These are phyloP conservation scores for Zymoseptoria passerinii DNA, from an alignment of 2,329 filamentous ascomycete genomes.

Conservation along the genomic window DNA sequence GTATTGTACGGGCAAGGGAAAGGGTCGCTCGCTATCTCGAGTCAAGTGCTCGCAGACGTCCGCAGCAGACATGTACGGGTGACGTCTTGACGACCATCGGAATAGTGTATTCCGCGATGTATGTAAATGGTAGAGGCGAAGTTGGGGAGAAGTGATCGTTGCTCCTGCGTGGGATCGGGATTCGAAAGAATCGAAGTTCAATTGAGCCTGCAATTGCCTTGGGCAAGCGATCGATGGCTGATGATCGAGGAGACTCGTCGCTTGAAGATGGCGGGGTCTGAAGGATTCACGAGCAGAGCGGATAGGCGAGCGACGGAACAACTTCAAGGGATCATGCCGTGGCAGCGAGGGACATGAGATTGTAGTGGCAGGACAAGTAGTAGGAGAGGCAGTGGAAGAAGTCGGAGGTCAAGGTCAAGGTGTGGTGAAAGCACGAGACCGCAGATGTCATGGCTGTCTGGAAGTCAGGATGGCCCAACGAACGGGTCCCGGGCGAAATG, in stretches of 20 bases:
- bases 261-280: neutral
- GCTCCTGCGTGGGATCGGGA: neutral
- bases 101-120: neutral
- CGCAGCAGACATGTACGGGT: neutral
- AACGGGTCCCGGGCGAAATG: neutral
- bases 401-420: neutral
- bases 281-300: neutral
- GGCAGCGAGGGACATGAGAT: no score
- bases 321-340: neutral
- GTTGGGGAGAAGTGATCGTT: neutral
- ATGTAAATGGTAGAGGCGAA: neutral
- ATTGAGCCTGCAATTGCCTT: neutral
- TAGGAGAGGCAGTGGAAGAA: neutral
- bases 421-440: neutral
- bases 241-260: neutral
- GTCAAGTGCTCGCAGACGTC: neutral
- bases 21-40: neutral
- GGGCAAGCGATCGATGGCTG: neutral
- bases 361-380: neutral
- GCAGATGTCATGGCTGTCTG: neutral
- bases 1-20: neutral
- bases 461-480: neutral
- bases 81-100: neutral
- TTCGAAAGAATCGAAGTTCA: neutral
- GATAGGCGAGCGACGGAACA: neutral